Percentiles rank a stretch among this genome's conserved stretches.
Evolutionary conservation across 768 basidiomycete species (phyloP).

Genomic region (Suillus bovinus): DNA sequence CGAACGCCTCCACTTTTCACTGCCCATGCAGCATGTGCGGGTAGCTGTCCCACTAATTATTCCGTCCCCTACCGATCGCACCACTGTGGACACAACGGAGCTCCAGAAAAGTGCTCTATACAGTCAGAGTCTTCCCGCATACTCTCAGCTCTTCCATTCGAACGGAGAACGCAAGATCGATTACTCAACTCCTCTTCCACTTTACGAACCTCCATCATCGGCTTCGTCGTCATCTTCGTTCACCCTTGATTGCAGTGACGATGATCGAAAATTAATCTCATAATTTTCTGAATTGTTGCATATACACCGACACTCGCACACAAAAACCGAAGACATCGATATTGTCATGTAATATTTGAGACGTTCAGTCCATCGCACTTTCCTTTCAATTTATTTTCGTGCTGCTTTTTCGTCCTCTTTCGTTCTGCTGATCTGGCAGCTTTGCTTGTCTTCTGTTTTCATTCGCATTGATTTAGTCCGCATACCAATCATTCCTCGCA

Average conservation of each 20-base stretch:
- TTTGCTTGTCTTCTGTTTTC: conserved; percentile 3
- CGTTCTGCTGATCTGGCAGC: neutral
- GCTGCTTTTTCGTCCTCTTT: neutral
- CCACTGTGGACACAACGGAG: conserved; percentile 9
- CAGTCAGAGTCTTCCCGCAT: conserved; percentile 56
- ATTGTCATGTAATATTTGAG: neutral
- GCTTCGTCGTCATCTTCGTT: conserved; percentile 11
- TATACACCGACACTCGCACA: neutral
- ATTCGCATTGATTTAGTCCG: conserved; percentile 17
- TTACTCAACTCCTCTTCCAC: conserved; percentile 59
- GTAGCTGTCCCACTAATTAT: conserved; percentile 28
- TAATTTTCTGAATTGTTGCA: conserved; percentile 1
- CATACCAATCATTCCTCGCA: conserved; percentile 10
- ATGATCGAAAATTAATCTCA: conserved; percentile 13
- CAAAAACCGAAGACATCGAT: neutral
- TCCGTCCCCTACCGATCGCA: conserved; percentile 4
- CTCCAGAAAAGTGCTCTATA: conserved; percentile 19
- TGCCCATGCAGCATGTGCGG: conserved; percentile 55
- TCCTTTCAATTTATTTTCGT: conserved; percentile 5
- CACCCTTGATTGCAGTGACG: conserved; percentile 2
- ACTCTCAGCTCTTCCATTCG: conserved; percentile 74
- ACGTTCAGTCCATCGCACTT: conserved; percentile 3
- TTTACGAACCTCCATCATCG: conserved; percentile 48
- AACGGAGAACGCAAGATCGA: conserved; percentile 78
- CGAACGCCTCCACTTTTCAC: conserved; percentile 35